These are phyloP conservation scores for Rutstroemia sp. DNA, from an alignment of 2,329 filamentous ascomycete genomes.

Conservation along the genomic window DNA sequence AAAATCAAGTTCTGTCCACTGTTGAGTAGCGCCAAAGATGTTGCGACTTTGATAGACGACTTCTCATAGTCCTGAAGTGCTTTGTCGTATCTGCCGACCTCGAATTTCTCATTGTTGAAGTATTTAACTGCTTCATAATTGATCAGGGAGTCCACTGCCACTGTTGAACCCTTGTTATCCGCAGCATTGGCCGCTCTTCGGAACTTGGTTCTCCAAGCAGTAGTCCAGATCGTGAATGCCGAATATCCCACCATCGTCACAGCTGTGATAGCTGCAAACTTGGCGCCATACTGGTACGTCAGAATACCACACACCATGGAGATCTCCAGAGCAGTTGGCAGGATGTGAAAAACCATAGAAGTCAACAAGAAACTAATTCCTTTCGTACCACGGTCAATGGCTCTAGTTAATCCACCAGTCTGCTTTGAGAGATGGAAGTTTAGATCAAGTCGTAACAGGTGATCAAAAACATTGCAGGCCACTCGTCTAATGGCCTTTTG, in stretches of 20 bases:
- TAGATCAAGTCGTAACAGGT: conserved; percentile 79
- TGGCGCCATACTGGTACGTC: conserved; percentile 88
- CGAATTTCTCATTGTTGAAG: conserved; percentile 97
- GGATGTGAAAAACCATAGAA: conserved; percentile 96
- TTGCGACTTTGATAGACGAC: conserved; percentile 94
- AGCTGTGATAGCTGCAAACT: conserved; percentile 86
- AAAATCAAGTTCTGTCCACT: conserved; percentile 96
- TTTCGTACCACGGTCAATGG: conserved; percentile 95
- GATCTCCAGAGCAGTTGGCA: conserved; percentile 91
- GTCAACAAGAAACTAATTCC: conserved; percentile 95
- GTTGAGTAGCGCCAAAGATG: conserved; percentile 87
- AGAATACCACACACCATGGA: conserved; percentile 92
- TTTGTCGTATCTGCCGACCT: conserved; percentile 83
- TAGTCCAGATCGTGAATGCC: conserved; percentile 95
- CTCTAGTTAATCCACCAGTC: conserved; percentile 86
- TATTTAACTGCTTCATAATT: conserved; percentile 99
- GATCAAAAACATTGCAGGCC: conserved; percentile 85
- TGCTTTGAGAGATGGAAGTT: conserved; percentile 92
- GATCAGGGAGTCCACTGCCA: conserved; percentile 93
- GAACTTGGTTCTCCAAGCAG: conserved; percentile 95
- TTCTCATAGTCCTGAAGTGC: conserved; percentile 82
- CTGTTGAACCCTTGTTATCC: conserved; percentile 90
- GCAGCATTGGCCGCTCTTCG: conserved; percentile 90
- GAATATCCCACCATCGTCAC: conserved; percentile 90
- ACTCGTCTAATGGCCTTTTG: conserved; percentile 94